These are phyloP conservation scores for Talaromyces sp. DNA, from an alignment of 2,329 filamentous ascomycete species.

Conservation along the genomic window DNA sequence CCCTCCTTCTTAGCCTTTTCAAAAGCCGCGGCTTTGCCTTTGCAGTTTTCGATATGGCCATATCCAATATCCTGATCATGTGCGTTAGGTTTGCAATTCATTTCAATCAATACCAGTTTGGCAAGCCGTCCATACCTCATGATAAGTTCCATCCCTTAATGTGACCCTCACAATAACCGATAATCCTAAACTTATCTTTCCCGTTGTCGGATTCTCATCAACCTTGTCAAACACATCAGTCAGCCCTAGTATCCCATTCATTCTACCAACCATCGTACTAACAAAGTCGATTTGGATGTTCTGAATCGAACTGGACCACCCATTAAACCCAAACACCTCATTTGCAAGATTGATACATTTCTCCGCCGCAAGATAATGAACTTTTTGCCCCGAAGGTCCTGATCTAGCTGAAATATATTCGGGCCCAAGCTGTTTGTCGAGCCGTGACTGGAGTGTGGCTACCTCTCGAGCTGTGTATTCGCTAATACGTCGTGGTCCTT, in stretches of 20 bases:
- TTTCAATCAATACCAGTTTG: neutral
- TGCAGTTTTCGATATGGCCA: conserved; percentile 92
- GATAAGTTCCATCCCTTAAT: conserved; percentile 87
- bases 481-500: conserved; percentile 62
- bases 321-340: conserved; percentile 94
- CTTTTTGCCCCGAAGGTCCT: conserved; percentile 77
- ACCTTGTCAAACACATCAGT: conserved; percentile 44
- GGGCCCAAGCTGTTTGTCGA: conserved; percentile 90
- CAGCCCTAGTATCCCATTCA: neutral
- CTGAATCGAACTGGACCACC: conserved; percentile 94
- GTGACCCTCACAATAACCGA: conserved; percentile 90
- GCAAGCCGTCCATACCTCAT: conserved; percentile 57
- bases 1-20: conserved; percentile 99
- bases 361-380: conserved; percentile 93
- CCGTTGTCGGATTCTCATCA: conserved; percentile 74
- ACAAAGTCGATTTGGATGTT: conserved; percentile 93
- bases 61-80: conserved; percentile 74
- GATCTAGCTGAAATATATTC: conserved; percentile 89
- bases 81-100: neutral
- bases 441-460: conserved; percentile 75
- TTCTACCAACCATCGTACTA: conserved; percentile 25
- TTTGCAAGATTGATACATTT: conserved; percentile 95
- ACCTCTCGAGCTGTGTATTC: conserved; percentile 89
- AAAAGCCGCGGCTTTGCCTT: conserved; percentile 90
- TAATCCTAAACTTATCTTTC: conserved; percentile 77